Conservation (phyloP, 495 filamentous ascomycete genomes). For the Penicillium coprophilum region DNA sequence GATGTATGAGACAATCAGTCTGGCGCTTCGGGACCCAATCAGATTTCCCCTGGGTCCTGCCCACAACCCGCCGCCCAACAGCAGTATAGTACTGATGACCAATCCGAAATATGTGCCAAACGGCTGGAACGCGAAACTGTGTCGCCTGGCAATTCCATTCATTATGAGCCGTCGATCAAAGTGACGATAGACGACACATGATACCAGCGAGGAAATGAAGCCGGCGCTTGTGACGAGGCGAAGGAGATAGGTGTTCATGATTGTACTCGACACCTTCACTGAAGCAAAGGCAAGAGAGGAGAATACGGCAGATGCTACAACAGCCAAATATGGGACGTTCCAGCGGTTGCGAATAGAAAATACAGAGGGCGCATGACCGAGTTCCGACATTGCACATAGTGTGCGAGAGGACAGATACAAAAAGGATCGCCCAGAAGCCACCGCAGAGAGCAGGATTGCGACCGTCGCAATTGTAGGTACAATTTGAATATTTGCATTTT, state of each 20-base stretch:
- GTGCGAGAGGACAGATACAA: slow-evolving; percentile 56
- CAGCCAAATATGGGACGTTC: slow-evolving; percentile 50
- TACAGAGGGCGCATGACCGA: slow-evolving; percentile 45
- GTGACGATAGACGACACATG: slow-evolving; percentile 54
- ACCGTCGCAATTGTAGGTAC: slow-evolving; percentile 66
- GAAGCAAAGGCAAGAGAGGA: slow-evolving; percentile 37
- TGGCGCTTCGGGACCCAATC: slow-evolving; percentile 40
- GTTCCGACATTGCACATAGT: slow-evolving; percentile 48
- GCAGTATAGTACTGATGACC: slow-evolving; percentile 47
- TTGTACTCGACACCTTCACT: slow-evolving; percentile 29
- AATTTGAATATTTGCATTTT: slow-evolving; percentile 50
- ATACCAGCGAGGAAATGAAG: slow-evolving; percentile 61
- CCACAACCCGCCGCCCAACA: slow-evolving; percentile 54
- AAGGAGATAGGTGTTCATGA: slow-evolving; percentile 52
- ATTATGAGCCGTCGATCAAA: slow-evolving; percentile 49
- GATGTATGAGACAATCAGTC: slow-evolving; percentile 60
- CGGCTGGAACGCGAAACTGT: slow-evolving; percentile 51
- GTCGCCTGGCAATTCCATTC: slow-evolving; percentile 42
- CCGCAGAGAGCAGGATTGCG: slow-evolving; percentile 69
- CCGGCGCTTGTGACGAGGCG: slow-evolving; percentile 60
- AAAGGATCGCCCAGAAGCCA: slow-evolving; percentile 64
- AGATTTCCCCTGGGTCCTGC: slow-evolving; percentile 45
- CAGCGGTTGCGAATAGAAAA: slow-evolving; percentile 43
- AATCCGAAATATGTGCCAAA: slow-evolving; percentile 51
- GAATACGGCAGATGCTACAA: slow-evolving; percentile 43